Base-by-base conservation (phyloP, 495 filamentous ascomycete genomes). In the Aspergillus cavernicola region DNA sequence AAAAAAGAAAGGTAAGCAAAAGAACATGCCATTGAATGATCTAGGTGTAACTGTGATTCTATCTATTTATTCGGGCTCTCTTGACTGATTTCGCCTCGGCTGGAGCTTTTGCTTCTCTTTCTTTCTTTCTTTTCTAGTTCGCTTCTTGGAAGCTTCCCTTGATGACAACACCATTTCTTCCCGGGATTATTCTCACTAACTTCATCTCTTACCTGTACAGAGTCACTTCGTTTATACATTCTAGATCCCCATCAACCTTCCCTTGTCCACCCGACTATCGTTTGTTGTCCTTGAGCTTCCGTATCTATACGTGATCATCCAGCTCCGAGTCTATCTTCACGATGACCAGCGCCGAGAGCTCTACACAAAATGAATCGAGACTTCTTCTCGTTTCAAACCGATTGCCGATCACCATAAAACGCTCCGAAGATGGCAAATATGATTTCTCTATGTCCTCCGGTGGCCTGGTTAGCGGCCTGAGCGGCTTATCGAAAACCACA, bases 361-460 rank as follows among this genome's bases (percentile, higher is more conserved):
- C 62, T 43, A 42, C 62, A 22, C 47, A 58, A 39, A 70, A 64
- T 38, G 70, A 73, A 49, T 67, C 71, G 1, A 66, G 76, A 23
- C 77, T 97, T 36, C 85, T 96, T 32, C 83, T 97, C 38, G 82
- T 96, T 59, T 96, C 92, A 11, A 97, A 97, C 56, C 87, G 93
- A 38, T 80, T 97, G 10, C 92, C 92, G 5, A 95, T 97, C 67
- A 96, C 91, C 42, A 91, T 97, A 70, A 96, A 95, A 72, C 84
- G 89, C 54, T 84, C 84, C 29, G 88, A 95, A 31, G 88, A 92
- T 74, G 86, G 85, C 47, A 74, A 71, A 57, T 97, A 95, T 71
- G 80, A 84, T 56, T 95, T 96, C 69, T 88, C 85, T 66, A 95
- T 95, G 87, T 96, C 92, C 12, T 96, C 92, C 6, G 92, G 92